A percentile compares a stretch with the other conserved stretches of the same genome.
Evolutionary conservation across 768 basidiomycete species (phyloP).

Genomic region (Hygrophoropsis aurantiaca): DNA sequence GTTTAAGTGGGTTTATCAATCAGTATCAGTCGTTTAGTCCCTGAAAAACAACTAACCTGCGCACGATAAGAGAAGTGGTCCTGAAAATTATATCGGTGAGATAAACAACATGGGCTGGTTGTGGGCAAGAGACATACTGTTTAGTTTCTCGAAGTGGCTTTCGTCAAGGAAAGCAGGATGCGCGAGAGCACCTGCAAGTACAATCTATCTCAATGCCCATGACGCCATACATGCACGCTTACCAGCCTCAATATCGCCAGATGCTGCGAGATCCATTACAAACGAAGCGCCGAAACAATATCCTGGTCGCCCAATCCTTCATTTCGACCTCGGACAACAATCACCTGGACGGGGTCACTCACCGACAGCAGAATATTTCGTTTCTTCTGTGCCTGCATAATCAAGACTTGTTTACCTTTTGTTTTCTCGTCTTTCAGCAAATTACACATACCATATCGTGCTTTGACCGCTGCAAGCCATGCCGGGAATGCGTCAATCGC

Average conservation of each 20-base stretch:
- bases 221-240: slow-evolving; percentile 1
- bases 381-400: slow-evolving; percentile 25
- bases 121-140: slow-evolving; percentile 36
- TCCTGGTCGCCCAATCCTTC: slow-evolving; percentile 27
- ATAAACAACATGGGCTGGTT: too few relatives aligned
- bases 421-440: not conserved
- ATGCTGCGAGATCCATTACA: slow-evolving; percentile 43
- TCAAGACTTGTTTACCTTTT: slow-evolving; percentile 15
- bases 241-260: slow-evolving; percentile 47
- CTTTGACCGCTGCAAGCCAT: slow-evolving; percentile 52
- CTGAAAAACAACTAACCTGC: too few relatives aligned
- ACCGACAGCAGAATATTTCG: slow-evolving; percentile 46
- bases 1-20: too few relatives aligned
- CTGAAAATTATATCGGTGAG: too few relatives aligned
- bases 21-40: too few relatives aligned
- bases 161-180: slow-evolving; percentile 55
- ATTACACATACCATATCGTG: slow-evolving; percentile 39
- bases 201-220: too few relatives aligned
- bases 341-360: slow-evolving; percentile 12
- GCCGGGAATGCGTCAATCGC: slow-evolving; percentile 41
- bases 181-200: slow-evolving; percentile 42
- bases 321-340: not conserved
- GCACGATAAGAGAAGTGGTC: too few relatives aligned
- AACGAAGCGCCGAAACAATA: slow-evolving; percentile 59
- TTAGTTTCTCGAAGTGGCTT: slow-evolving; percentile 48